phyloP scores from a whole-genome alignment of 352 stramenopile genomes.

The Pythium aquatile region DNA sequence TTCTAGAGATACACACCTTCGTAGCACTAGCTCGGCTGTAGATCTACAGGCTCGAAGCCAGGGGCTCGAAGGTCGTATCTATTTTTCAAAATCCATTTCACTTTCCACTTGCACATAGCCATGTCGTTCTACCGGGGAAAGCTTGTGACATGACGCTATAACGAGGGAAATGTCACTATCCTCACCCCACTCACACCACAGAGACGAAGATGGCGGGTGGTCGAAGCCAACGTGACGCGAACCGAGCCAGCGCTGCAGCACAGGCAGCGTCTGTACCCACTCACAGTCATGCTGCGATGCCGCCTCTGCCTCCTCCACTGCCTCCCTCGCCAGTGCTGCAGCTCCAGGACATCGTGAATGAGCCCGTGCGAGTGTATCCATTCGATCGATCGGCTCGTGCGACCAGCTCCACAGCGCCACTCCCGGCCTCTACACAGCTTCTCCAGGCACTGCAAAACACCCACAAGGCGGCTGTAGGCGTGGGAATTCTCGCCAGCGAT shows the following conservation, averaged over 20 bases:
- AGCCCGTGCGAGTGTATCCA: conserved; percentile 63
- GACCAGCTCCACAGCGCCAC: conserved; percentile 11
- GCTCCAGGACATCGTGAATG: conserved; percentile 21
- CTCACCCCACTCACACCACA: not conserved
- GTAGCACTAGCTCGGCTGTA: not conserved
- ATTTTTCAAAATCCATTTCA: not conserved
- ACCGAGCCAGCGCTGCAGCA: not conserved
- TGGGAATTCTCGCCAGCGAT: conserved; percentile 49
- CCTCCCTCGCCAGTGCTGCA: conserved; percentile 4
- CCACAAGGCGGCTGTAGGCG: conserved; percentile 37
- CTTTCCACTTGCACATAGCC: not conserved
- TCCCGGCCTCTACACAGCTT: conserved; percentile 11
- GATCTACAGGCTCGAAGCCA: too few species aligned
- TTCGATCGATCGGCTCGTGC: conserved; percentile 25
- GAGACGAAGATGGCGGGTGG: conserved; percentile 1
- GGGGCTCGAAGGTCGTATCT: too few species aligned
- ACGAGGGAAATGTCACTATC: not conserved
- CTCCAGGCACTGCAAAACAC: conserved; percentile 47
- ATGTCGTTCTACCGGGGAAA: not conserved
- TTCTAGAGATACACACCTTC: not conserved
- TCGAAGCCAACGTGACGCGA: conserved; percentile 1
- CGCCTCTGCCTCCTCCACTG: conserved; percentile 19
- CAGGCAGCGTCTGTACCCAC: not conserved
- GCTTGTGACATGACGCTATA: not conserved
- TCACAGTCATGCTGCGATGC: not conserved